Evolutionary conservation across 345 rosid genomes (phyloP), one percentile per base, ranked within the genome.

Genomic region (Cardamine occulta): DNA sequence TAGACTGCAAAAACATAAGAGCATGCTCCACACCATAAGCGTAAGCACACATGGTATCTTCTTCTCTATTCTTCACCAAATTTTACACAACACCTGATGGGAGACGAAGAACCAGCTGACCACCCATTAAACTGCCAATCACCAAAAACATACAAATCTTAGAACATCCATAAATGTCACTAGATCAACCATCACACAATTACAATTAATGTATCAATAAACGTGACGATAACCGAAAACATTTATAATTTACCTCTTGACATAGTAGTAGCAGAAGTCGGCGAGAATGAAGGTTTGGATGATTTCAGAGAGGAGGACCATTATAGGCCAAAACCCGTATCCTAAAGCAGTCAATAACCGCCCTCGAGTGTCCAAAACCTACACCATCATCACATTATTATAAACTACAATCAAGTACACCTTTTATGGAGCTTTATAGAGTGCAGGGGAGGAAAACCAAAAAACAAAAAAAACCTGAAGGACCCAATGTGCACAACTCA

Each of bases 401-500:
- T 59, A 28, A 17, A 54, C 3, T 42, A 57, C 37, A 31, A 59
- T 55, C 52, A 51, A 37, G 2, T 52, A 17, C 17, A 52, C 10
- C 45, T n/a, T 40, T 2, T 7, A 40, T 12, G n/a, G n/a, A n/a
- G n/a, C n/a, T n/a, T n/a, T n/a, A n/a, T n/a, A n/a, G n/a, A n/a
- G n/a, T n/a, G n/a, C n/a, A n/a, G n/a, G n/a, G n/a, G n/a, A n/a
- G n/a, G n/a, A n/a, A n/a, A n/a, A n/a, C n/a, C n/a, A n/a, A n/a
- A n/a, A n/a, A n/a, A 19, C 19, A 19, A 19, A 19, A 19, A n/a
- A n/a, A n/a, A n/a, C 98, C 97, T 91, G 92, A 79, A 93, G 93
- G 63, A 93, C 87, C 98, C 98, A 93, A 55, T 91, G 97, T 63
- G 97, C 97, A 80, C 93, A 93, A 68, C 91, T 91, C 76, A 91